Base-by-base conservation (phyloP, 2,329 filamentous ascomycete species). In the Helminthosporium solani region DNA sequence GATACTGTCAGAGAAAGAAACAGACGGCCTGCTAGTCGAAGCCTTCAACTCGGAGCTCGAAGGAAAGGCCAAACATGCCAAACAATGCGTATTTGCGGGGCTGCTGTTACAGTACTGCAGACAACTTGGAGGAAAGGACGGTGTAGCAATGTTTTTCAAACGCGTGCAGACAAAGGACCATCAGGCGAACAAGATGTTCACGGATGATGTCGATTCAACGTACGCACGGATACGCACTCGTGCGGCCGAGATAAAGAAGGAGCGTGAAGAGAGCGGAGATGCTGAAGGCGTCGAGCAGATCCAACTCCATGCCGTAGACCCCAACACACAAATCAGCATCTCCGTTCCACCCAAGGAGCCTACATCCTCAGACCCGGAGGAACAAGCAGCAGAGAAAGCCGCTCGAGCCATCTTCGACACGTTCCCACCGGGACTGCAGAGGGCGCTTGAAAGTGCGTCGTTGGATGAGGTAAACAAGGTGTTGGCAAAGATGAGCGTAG, bases 261-360 rank as follows among this genome's bases (percentile, higher is more conserved):
- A 86, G 57, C 72, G 76, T n/a, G 67, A 63, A 2, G 61, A 68
- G 37, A 76, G 76, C 16, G 35, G 11, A 9, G 75, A 75, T 7
- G 72, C 73, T 2, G 82, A 78, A 19, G 89, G 86, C 16, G 87
- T 95, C 8, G 94, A 99, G 75, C 92, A 96, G 71, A 99, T 99
- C 58, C 95, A 99, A 72, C 80, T 99, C 37, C 94, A 99, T 67
- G 92, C 94, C 12, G 91, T 99, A 9, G 90, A 96, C 69, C 92
- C 92, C 0, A 87, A 87, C 38, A 96, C 92, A 2, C 86, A 88
- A 50, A 96, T 99, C 68, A 88, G 88, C 66, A 96, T 97, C 70
- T 82, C 75, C 44, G 86, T 95, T 31, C 92, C 94, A 11, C 77
- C 86, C 0, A 77, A 78, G 31, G 78, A 82, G 7, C 55, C 66